Percentiles rank a stretch among this genome's conserved stretches.
These are phyloP conservation scores for Lactifluus volemus DNA, from an alignment of 768 basidiomycete species.

Conservation along the genomic window DNA sequence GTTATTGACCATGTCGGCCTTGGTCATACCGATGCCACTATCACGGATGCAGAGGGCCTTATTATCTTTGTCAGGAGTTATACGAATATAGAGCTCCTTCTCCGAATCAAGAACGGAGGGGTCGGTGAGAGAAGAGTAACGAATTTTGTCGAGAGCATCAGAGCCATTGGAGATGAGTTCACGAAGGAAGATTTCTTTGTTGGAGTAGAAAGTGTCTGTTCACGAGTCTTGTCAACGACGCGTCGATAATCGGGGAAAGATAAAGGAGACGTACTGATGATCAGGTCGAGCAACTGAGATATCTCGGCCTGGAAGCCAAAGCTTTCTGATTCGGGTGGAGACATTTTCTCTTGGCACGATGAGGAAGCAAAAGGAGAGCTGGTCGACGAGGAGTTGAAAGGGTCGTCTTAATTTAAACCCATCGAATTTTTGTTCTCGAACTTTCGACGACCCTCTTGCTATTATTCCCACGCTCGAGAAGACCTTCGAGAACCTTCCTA, in stretches of 20 bases:
- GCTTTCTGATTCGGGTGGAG: conserved; percentile 46
- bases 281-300: conserved; percentile 95
- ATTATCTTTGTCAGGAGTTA: conserved; percentile 93
- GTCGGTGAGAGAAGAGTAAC: conserved; percentile 93
- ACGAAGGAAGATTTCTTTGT: conserved; percentile 99
- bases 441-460: conserved; percentile 28
- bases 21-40: conserved; percentile 99
- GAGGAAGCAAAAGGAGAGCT: conserved; percentile 13
- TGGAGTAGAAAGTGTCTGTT: conserved; percentile 99
- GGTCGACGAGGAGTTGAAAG: conserved; percentile 10
- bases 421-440: conserved; percentile 34
- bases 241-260: not conserved
- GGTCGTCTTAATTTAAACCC: conserved; percentile 31
- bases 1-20: conserved; percentile 99
- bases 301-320: conserved; percentile 99
- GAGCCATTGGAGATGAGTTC: conserved; percentile 96
- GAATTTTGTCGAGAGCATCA: conserved; percentile 99
- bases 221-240: conserved; percentile 5
- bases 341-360: conserved; percentile 42
- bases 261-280: conserved; percentile 68
- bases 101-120: conserved; percentile 80
- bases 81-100: conserved; percentile 92
- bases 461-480: conserved; percentile 19
- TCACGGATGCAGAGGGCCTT: conserved; percentile 88
- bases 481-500: conserved; percentile 27